These are phyloP conservation scores for Mycena polygramma DNA, from an alignment of 768 basidiomycete genomes.

Conservation along the genomic window DNA sequence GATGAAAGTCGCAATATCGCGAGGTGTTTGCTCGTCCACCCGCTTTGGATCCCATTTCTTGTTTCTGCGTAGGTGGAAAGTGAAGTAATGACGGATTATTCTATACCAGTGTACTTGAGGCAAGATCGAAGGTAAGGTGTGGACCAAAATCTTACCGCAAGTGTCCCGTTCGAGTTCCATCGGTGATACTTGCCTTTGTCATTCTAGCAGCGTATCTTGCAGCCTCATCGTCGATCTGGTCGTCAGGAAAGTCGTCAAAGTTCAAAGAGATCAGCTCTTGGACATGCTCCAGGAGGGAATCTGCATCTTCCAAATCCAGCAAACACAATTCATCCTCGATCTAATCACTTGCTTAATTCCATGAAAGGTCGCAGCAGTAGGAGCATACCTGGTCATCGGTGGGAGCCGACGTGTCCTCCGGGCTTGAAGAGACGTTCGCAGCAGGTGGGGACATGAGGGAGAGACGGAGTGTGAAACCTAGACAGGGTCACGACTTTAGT, in stretches of 20 bases:
- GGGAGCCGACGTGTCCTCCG: too few relatives aligned
- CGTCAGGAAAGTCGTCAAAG: not conserved
- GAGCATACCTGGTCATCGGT: too few relatives aligned
- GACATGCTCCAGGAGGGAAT: slow-evolving; percentile 9
- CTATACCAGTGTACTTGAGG: not conserved
- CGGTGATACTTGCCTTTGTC: too few relatives aligned
- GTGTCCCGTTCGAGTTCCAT: too few relatives aligned
- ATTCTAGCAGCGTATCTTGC: too few relatives aligned
- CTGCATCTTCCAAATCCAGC: slow-evolving; percentile 10
- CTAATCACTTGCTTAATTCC: not conserved
- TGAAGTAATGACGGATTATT: not conserved
- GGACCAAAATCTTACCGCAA: too few relatives aligned
- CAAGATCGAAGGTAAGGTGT: too few relatives aligned
- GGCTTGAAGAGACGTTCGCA: too few relatives aligned
- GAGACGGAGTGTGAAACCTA: too few relatives aligned
- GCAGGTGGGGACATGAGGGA: too few relatives aligned
- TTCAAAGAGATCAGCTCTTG: not conserved
- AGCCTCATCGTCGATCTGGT: not conserved
- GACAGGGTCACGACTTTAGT: too few relatives aligned
- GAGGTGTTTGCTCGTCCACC: slow-evolving; percentile 3
- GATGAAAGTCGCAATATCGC: slow-evolving; percentile 7
- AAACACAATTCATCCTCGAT: slow-evolving; percentile 10
- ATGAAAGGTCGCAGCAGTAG: too few relatives aligned
- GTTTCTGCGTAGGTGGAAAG: slow-evolving; percentile 1
- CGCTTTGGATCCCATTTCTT: slow-evolving; percentile 2